These are phyloP conservation scores for Suillus subalutaceus DNA, from an alignment of 768 basidiomycete species.

Conservation along the genomic window DNA sequence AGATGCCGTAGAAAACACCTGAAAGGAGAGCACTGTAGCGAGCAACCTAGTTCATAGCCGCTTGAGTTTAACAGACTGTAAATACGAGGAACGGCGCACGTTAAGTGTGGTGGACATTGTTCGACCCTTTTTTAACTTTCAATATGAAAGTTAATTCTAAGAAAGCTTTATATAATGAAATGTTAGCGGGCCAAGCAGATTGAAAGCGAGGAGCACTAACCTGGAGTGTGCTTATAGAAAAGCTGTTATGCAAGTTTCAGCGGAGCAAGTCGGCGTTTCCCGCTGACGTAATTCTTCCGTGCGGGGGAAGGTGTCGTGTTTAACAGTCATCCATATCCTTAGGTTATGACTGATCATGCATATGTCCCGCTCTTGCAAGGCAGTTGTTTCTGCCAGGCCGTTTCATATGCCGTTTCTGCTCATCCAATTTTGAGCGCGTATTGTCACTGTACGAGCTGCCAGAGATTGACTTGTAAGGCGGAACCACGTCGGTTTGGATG, in stretches of 20 bases:
- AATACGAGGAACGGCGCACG: conserved; percentile 46
- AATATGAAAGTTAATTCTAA: background rate
- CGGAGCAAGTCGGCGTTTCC: conserved; percentile 32
- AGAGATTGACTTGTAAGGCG: conserved; percentile 54
- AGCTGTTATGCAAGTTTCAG: conserved; percentile 16
- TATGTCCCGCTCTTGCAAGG: conserved; percentile 40
- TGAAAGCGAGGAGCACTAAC: background rate
- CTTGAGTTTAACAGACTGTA: conserved; percentile 8
- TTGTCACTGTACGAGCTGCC: conserved; percentile 75
- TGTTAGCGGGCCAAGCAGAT: background rate
- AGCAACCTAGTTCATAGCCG: conserved; percentile 63
- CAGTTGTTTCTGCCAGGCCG: conserved; percentile 60
- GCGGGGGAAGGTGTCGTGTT: background rate
- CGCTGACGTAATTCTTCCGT: conserved; percentile 33
- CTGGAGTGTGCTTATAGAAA: conserved; percentile 17
- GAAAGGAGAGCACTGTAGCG: conserved; percentile 90
- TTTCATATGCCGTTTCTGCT: conserved; percentile 50
- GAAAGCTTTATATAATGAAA: conserved; percentile 13
- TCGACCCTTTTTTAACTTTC: conserved; percentile 16
- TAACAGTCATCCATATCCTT: background rate
- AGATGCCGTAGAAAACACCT: conserved; percentile 90
- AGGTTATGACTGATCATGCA: background rate
- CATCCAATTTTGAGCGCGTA: conserved; percentile 59
- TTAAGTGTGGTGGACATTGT: conserved; percentile 78
- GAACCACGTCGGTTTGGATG: conserved; percentile 2